Evolutionary conservation across 495 filamentous ascomycete species (phyloP), one percentile per base, ranked within the genome.

Genomic region (Ascobolus immersus): DNA sequence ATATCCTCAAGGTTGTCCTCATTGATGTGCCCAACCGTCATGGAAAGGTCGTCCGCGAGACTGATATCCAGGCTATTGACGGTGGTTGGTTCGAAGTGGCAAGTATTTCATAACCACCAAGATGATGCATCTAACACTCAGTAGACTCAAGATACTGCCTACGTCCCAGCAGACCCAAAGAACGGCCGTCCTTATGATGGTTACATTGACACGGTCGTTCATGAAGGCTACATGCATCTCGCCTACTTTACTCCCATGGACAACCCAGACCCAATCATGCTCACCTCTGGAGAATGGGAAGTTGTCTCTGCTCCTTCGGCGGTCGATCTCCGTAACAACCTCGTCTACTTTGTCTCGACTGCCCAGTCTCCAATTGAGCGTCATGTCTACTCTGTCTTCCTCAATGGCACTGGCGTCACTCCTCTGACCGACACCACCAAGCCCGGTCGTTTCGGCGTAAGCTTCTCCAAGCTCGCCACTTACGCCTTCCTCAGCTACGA

Each of bases 71-170:
- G 33, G 64, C 65, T 18, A 55, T 93, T 5, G 86, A 96, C 51
- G 82, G 84, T 9, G 86, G 86, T 27, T 96, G 86, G 86, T 86
- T 94, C 41, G 86, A 96, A 52, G 77, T 92, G 22, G 45, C 46
- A 1, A 15, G 44, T 43, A 17, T 7, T 41, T 14, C n/a, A 13
- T 19, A n/a, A n/a, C 10, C 17, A 29, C 5, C 12, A 8, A 12
- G 13, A 28, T 20, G 25, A 14, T 7, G 13, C 17, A 28, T 32
- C 23, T 41, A 33, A 43, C 12, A 3, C 9, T 25, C 13, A 2
- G 8, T 32, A 48, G 44, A 75, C 80, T 1, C 70, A 94, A 42
- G 64, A 70, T 19, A 93, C 86, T 3, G 65, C 59, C 37, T 91
- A 73, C 45, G 73, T 96, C 34, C 89, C 86, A 5, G 75, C 80